A percentile compares a stretch with the other conserved stretches of the same genome.
phyloP scores from a whole-genome alignment of 1,284 basidiomycete species.

The Tilletiaria anomala region DNA sequence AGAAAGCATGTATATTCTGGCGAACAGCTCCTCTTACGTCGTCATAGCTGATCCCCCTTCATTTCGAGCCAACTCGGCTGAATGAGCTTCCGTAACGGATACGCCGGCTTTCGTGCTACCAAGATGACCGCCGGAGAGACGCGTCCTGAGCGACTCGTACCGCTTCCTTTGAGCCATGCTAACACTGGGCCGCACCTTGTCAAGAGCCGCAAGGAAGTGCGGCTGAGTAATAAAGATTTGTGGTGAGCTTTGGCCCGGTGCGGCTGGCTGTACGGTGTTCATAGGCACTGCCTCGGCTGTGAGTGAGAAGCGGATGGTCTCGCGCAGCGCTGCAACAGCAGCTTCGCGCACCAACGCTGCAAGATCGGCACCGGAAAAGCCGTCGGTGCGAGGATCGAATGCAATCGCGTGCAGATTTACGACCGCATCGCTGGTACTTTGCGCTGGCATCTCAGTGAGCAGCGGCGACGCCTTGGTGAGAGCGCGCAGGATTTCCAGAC shows the following conservation, averaged over 20 bases:
- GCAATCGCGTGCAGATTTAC: conserved; percentile 22
- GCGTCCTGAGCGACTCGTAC: conserved; percentile 49
- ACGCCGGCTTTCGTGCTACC: no score
- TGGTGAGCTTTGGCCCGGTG: conserved; percentile 1
- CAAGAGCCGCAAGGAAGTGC: conserved; percentile 63
- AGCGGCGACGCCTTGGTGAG: conserved; percentile 62
- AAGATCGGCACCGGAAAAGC: conserved; percentile 35
- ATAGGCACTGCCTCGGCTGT: neutral
- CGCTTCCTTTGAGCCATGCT: conserved; percentile 60
- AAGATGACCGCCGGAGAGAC: conserved; percentile 6
- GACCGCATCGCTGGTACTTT: neutral
- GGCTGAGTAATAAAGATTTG: conserved; percentile 36
- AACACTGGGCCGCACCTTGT: conserved; percentile 77
- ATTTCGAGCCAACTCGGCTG: no score
- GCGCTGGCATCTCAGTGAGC: conserved; percentile 46
- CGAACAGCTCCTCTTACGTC: no score
- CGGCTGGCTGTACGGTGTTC: conserved; percentile 1
- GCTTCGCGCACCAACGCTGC: conserved; percentile 48
- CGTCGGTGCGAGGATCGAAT: conserved; percentile 20
- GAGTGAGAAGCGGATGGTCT: conserved; percentile 32
- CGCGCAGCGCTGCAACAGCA: conserved; percentile 64
- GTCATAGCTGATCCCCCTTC: no score
- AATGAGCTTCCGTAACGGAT: no score
- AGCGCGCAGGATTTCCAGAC: conserved; percentile 56
- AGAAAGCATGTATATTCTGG: no score